Percentiles rank a stretch among this genome's conserved stretches.
These are phyloP conservation scores for Microdochium nivale DNA, from an alignment of 2,329 filamentous ascomycete species.

Conservation along the genomic window DNA sequence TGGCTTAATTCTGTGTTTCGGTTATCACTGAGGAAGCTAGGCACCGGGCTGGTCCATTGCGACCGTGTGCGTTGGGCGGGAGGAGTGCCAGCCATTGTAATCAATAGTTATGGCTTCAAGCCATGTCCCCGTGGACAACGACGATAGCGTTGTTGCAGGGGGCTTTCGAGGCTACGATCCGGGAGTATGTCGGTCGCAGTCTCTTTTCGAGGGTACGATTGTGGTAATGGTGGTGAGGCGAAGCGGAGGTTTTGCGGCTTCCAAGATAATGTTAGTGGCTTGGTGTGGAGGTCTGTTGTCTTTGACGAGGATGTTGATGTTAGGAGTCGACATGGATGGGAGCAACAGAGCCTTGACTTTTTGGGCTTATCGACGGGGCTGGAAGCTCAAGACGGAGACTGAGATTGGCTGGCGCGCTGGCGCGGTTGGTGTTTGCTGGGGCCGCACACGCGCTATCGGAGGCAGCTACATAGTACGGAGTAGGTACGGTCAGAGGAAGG, in stretches of 20 bases:
- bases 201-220: no score
- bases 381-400: not conserved
- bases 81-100: conserved; percentile 34
- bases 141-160: not conserved
- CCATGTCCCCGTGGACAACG: not conserved
- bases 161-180: no score
- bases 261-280: no score
- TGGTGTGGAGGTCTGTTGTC: no score
- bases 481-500: no score
- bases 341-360: not conserved
- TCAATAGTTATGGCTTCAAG: conserved; percentile 1
- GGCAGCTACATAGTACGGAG: not conserved
- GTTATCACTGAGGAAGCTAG: conserved; percentile 49
- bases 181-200: no score
- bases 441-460: not conserved
- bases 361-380: not conserved
- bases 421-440: not conserved
- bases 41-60: conserved; percentile 31
- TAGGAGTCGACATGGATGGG: not conserved
- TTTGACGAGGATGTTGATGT: not conserved
- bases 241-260: no score
- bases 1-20: conserved; percentile 56
- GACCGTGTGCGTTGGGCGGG: conserved; percentile 25
- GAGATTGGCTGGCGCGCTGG: not conserved
- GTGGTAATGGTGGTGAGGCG: no score